A percentile compares a stretch with the other conserved stretches of the same genome.
Evolutionary conservation across 192 early-diverging fungal genomes (phyloP).

Genomic region (Podila epicladia): DNA sequence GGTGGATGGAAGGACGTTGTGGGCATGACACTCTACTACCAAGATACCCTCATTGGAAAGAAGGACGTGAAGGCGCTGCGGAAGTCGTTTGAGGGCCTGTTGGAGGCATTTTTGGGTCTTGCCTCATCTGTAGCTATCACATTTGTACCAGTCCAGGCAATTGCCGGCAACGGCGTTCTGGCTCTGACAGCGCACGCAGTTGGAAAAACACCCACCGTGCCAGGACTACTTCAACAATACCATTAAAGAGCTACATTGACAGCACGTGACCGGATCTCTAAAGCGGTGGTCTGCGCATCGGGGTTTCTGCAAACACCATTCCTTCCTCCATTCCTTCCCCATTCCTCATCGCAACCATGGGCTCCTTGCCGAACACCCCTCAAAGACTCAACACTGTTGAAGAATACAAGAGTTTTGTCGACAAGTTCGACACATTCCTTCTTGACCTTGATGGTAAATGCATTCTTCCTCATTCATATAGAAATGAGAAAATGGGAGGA

Average conservation of each 20-base stretch:
- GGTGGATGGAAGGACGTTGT: constrained; percentile 33
- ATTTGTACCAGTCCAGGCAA: constrained; percentile 34
- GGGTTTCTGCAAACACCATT: neutral
- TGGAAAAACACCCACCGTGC: constrained; percentile 27
- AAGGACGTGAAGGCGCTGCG: neutral
- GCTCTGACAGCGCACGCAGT: constrained; percentile 33
- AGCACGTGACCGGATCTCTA: no score
- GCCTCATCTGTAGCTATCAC: constrained; percentile 15
- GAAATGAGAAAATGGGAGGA: neutral
- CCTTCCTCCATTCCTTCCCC: neutral
- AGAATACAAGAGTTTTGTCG: constrained; percentile 70
- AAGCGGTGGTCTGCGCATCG: no score
- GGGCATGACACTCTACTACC: constrained; percentile 29
- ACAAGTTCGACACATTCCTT: constrained; percentile 90
- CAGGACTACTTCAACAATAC: constrained; percentile 18
- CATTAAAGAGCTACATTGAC: neutral
- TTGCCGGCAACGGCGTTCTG: constrained; percentile 20
- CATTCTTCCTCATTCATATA: neutral
- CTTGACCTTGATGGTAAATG: constrained; percentile 94
- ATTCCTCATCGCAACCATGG: constrained; percentile 5
- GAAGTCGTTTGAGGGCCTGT: constrained; percentile 4
- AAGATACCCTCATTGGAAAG: constrained; percentile 9
- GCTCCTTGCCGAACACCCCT: constrained; percentile 6
- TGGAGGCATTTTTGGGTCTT: constrained; percentile 2
- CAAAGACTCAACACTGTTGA: constrained; percentile 57